Conservation (phyloP, 192 early-diverging fungal genomes). For the Pilobolus umbonatus region DNA sequence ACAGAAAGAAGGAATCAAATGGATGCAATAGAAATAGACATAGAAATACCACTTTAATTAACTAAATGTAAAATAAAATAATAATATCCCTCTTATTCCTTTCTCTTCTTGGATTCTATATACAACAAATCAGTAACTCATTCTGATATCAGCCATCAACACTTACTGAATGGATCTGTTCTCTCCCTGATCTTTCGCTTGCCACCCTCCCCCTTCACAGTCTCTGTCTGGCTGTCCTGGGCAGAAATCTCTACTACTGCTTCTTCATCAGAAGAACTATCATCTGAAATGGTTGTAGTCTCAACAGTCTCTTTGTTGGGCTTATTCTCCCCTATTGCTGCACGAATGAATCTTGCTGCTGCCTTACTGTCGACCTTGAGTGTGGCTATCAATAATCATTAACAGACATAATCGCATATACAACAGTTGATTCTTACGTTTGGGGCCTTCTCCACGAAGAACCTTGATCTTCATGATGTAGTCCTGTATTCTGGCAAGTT, state of each 20-base stretch:
- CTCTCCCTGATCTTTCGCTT: too few relatives aligned
- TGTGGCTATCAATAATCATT: too few relatives aligned
- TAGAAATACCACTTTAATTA: not conserved
- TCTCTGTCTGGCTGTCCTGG: not conserved
- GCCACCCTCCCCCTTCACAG: not conserved
- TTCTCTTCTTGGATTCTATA: too few relatives aligned
- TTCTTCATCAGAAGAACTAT: constrained; percentile 1
- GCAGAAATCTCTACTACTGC: constrained; percentile 3
- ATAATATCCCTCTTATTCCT: not conserved
- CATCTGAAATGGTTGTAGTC: not conserved
- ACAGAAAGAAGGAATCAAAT: constrained; percentile 1
- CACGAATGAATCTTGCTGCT: constrained; percentile 26
- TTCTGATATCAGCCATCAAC: too few relatives aligned
- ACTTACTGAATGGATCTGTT: too few relatives aligned
- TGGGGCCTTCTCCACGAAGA: constrained; percentile 18
- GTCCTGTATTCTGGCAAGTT: constrained; percentile 23
- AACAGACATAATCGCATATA: not conserved
- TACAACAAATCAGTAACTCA: too few relatives aligned
- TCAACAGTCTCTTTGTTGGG: not conserved
- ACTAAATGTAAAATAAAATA: too few relatives aligned
- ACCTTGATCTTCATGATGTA: constrained; percentile 32
- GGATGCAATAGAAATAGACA: not conserved
- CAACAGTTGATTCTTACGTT: not conserved
- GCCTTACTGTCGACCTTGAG: constrained; percentile 26
- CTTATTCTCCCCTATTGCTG: constrained; percentile 3